Conservation (phyloP, 768 basidiomycete genomes). For the Kwoniella sp. region DNA sequence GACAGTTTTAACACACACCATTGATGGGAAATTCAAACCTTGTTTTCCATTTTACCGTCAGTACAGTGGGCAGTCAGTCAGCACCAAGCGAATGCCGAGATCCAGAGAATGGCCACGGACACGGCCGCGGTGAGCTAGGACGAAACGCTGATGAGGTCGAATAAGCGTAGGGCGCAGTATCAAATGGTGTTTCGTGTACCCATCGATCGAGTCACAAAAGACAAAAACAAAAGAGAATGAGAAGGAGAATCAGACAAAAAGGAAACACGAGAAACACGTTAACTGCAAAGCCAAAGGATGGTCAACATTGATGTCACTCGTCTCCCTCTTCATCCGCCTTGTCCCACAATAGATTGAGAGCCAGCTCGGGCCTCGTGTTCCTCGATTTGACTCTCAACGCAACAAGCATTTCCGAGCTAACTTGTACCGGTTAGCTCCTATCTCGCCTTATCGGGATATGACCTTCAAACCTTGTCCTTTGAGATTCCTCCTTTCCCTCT, state of each 20-base stretch:
- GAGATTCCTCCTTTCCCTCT: not conserved
- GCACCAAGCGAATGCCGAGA: not conserved
- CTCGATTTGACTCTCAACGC: not conserved
- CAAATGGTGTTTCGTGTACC: not conserved
- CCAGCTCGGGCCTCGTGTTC: not conserved
- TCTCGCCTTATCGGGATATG: not conserved
- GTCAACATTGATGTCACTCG: too few relatives aligned
- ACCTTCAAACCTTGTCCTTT: not conserved
- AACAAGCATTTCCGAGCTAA: not conserved
- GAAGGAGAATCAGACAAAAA: too few relatives aligned
- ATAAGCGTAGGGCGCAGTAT: not conserved
- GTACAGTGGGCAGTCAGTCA: not conserved
- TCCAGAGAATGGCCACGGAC: not conserved
- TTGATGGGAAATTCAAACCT: conserved; percentile 3
- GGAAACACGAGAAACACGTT: not conserved
- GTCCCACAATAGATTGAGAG: too few relatives aligned
- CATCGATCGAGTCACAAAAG: not conserved
- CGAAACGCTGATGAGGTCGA: not conserved
- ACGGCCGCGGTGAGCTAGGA: not conserved
- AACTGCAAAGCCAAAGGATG: not conserved
- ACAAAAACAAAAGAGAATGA: not conserved
- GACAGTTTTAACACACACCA: not conserved
- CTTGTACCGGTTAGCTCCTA: not conserved
- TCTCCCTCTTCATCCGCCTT: not conserved
- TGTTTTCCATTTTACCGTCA: not conserved